A percentile compares a stretch with the other conserved stretches of the same genome.
Evolutionary conservation across 2,329 filamentous ascomycete genomes (phyloP).

Genomic region (Xylariales sp.): DNA sequence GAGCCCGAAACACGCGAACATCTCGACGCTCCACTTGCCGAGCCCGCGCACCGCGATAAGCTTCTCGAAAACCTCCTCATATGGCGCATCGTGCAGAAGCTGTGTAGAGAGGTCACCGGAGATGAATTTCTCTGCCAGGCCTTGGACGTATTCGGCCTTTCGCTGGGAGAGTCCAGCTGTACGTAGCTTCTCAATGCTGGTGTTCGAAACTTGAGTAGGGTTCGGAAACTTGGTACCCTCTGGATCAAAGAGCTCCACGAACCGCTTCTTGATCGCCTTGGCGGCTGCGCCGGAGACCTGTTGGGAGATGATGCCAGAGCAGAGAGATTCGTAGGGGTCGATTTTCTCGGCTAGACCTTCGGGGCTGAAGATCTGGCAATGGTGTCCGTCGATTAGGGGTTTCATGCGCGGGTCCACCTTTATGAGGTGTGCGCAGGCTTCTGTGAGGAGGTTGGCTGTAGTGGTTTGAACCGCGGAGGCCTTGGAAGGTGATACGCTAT

Average conservation of each 20-base stretch:
- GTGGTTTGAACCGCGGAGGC: conserved; percentile 42
- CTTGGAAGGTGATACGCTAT: conserved; percentile 42
- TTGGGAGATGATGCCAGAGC: conserved; percentile 88
- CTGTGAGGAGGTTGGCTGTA: conserved; percentile 67
- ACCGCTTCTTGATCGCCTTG: conserved; percentile 81
- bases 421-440: conserved; percentile 72
- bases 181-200: conserved; percentile 63
- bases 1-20: conserved; percentile 96
- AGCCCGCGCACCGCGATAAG: conserved; percentile 83
- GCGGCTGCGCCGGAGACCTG: conserved; percentile 94
- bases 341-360: conserved; percentile 78
- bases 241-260: conserved; percentile 63
- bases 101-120: conserved; percentile 68
- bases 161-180: conserved; percentile 86
- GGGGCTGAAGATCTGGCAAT: conserved; percentile 74
- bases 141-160: conserved; percentile 92
- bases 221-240: conserved; percentile 57
- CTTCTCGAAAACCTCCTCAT: conserved; percentile 79
- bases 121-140: conserved; percentile 76
- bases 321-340: conserved; percentile 81
- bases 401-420: conserved; percentile 67
- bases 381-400: conserved; percentile 66
- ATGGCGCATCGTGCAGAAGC: conserved; percentile 72
- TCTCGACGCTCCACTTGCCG: conserved; percentile 89
- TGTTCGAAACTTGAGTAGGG: conserved; percentile 65